Evolutionary conservation across 306 rosid genomes (phyloP).

Genomic region (Lathyrus sativus): DNA sequence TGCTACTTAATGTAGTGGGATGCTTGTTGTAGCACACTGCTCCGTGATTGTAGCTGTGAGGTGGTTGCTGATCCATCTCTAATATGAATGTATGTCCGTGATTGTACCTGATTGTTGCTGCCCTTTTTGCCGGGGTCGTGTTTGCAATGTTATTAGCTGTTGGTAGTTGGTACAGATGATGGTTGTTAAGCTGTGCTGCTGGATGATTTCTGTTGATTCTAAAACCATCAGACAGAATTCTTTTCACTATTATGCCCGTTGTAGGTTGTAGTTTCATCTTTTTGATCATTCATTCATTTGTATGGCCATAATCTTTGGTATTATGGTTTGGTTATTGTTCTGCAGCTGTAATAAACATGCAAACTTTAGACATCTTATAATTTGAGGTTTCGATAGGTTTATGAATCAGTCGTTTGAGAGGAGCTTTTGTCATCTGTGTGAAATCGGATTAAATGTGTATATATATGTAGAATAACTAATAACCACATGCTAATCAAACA

Average conservation of each 20-base stretch:
- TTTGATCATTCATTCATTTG: conserved; percentile 13
- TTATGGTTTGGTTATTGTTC: conserved; percentile 6
- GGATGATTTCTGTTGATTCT: conserved; percentile 43
- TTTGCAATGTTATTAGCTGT: conserved; percentile 47
- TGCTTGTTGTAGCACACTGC: conserved; percentile 48
- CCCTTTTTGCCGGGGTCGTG: conserved; percentile 51
- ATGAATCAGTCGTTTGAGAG: neutral
- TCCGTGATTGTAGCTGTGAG: conserved; percentile 55
- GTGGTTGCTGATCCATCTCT: conserved; percentile 58
- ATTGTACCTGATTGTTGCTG: conserved; percentile 56
- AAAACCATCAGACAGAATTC: conserved; percentile 29
- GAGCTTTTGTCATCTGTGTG: neutral
- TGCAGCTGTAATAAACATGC: conserved; percentile 9
- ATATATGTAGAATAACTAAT: too few species aligned
- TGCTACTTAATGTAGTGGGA: conserved; percentile 61
- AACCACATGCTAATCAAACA: too few species aligned
- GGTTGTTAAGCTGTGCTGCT: conserved; percentile 48
- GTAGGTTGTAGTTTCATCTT: neutral
- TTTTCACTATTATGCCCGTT: conserved; percentile 26
- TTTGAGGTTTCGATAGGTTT: neutral
- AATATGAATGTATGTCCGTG: conserved; percentile 50
- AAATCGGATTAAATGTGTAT: neutral
- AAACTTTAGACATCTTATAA: neutral
- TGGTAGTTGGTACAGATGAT: conserved; percentile 40
- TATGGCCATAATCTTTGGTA: neutral